Base-by-base conservation (phyloP, 257 asterid genomes). In the Thymus quinquecostatus region DNA sequence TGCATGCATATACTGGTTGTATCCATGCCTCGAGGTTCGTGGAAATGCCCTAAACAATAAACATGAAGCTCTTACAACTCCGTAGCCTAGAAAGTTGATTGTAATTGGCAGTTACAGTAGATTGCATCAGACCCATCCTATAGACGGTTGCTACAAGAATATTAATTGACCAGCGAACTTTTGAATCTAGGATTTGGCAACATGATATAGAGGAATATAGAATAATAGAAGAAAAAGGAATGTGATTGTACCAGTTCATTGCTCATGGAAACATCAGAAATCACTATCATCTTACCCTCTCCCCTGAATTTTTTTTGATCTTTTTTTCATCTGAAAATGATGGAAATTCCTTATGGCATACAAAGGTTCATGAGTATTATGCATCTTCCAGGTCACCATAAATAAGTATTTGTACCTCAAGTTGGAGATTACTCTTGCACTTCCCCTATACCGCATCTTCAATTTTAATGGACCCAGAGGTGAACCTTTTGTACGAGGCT, bases 351-450 rank as follows among this genome's bases (percentile, higher is more conserved):
- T 70, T 70, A 5, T 29, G 59, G 38, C 36, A 32, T 58, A 3
- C 51, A 44, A 56, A 28, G 61, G 7, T 56, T 56, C 38, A 29
- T 10, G 38, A 29, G 10, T 55, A 56, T 56, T 56, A 56, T 56
- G 14, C 14, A 10, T 56, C 61, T 56, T 56, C 62, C 62, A 56
- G 38, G 38, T 56, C 61, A 56, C 9, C 29, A 29, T 56, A 56
- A 53, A 9, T 56, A 56, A 32, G 33, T 40, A 28, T 56, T 56
- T 64, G 64, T 54, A 54, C 55, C 38, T 55, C 73, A 45, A 53
- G 60, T 38, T 38, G 40, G 48, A 38, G 43, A 54, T 55, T 40
- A 11, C 48, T 68, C 55, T 21, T 28, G 41, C 48, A 36, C 66
- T 36, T 13, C 32, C 49, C 41, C 11, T 58, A 58, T 38, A 58